phyloP scores from a whole-genome alignment of 2,329 filamentous ascomycete genomes.

The Apiospora rasikravindrae region DNA sequence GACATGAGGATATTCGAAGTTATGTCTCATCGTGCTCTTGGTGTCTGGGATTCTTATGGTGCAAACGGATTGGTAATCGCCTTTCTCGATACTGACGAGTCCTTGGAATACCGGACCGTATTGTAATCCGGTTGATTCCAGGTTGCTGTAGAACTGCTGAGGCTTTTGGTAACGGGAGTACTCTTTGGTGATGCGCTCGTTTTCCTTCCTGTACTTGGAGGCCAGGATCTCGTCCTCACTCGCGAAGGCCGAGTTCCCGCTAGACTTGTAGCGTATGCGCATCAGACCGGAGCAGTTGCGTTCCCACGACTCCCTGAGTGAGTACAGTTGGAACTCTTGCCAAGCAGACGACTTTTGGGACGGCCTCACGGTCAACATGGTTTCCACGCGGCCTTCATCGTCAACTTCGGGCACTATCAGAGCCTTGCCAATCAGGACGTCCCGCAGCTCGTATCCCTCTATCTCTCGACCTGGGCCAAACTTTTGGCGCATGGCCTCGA shows the following conservation, averaged over 20 bases:
- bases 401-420: not conserved
- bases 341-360: not conserved
- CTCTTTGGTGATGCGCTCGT: not conserved
- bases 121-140: not conserved
- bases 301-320: not conserved
- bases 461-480: not conserved
- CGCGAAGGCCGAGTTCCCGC: not conserved
- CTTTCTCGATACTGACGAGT: not conserved
- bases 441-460: not conserved
- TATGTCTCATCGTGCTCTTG: not conserved
- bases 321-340: not conserved
- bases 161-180: not conserved
- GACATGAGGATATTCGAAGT: not conserved
- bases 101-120: not conserved
- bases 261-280: not conserved
- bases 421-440: not conserved
- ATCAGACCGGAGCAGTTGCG: not conserved
- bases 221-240: not conserved
- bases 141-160: not conserved
- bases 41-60: not conserved
- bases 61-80: not conserved
- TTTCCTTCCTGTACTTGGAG: not conserved
- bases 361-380: not conserved
- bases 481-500: constrained; percentile 35
- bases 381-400: not conserved